Conservation (phyloP, 1,284 basidiomycete genomes). For the Moniliophthora roreri region DNA sequence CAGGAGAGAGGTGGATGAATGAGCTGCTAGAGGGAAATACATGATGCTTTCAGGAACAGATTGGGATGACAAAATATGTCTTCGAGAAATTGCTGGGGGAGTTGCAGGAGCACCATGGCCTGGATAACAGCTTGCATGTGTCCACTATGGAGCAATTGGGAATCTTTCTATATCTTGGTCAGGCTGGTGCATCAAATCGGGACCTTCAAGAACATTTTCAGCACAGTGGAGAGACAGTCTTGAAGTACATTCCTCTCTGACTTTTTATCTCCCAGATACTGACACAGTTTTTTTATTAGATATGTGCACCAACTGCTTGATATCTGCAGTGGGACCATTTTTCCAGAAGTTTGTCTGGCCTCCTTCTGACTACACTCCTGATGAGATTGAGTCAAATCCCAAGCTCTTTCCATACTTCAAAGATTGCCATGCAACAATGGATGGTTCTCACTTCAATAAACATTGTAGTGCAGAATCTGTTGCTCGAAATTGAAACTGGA, state of each 20-base stretch:
- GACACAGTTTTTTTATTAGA: neutral
- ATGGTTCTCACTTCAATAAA: neutral
- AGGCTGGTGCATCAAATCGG: slow-evolving; percentile 26
- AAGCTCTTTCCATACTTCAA: too few relatives aligned
- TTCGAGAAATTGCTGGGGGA: slow-evolving; percentile 20
- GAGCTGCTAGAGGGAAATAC: slow-evolving; percentile 19
- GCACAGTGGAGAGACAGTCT: slow-evolving; percentile 18
- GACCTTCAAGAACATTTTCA: slow-evolving; percentile 33
- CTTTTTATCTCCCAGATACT: too few relatives aligned
- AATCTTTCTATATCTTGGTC: slow-evolving; percentile 29
- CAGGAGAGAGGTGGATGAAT: too few relatives aligned
- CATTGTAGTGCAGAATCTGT: slow-evolving; percentile 10
- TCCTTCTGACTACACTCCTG: too few relatives aligned
- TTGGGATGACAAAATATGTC: slow-evolving; percentile 27
- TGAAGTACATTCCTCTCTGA: slow-evolving; percentile 10
- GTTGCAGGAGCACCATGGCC: neutral
- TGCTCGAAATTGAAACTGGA: slow-evolving; percentile 25
- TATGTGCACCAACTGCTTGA: too few relatives aligned
- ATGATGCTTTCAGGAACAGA: slow-evolving; percentile 22
- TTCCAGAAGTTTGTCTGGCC: too few relatives aligned
- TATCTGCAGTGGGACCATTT: too few relatives aligned
- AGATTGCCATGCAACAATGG: too few relatives aligned
- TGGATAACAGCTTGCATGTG: neutral
- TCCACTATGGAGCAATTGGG: slow-evolving; percentile 6
- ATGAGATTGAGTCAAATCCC: too few relatives aligned